Percentiles rank a stretch among this genome's conserved stretches.
phyloP scores from a whole-genome alignment of 208 protist species.

The Acanthamoeba triangularis region DNA sequence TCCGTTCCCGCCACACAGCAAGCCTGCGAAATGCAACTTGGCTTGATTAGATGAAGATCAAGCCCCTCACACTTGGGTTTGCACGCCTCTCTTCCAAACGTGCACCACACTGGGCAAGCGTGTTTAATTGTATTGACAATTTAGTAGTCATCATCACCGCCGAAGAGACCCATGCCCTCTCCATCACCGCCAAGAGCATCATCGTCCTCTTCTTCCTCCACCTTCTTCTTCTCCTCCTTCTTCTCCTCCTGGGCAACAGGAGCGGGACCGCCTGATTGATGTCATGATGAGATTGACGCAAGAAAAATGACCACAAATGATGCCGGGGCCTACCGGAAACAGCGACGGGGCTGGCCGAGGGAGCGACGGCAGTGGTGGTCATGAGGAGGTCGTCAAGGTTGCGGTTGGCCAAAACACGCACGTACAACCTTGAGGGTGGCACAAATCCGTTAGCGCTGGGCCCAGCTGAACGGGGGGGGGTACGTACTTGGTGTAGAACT shows the following conservation, averaged over 20 bases:
- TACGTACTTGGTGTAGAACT: constrained; percentile 40
- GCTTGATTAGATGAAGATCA: no score
- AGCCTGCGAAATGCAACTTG: no score
- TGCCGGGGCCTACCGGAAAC: neutral
- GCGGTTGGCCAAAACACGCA: neutral
- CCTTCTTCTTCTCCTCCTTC: constrained; percentile 54
- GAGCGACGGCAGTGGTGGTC: neutral
- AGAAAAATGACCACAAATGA: neutral
- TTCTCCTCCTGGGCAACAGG: neutral
- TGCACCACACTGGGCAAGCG: no score
- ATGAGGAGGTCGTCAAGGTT: constrained; percentile 9
- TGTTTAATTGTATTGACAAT: neutral
- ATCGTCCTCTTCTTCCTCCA: constrained; percentile 15
- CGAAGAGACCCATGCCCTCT: constrained; percentile 46
- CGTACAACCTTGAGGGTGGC: neutral
- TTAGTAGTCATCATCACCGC: constrained; percentile 53
- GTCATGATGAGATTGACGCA: neutral
- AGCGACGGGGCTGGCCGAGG: neutral
- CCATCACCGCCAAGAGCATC: constrained; percentile 46
- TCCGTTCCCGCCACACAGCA: no score
- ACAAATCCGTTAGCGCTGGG: neutral
- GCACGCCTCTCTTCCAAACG: no score
- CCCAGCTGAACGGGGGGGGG: no score
- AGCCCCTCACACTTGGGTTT: no score
- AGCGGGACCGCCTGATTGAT: neutral